Evolutionary conservation across 2,329 filamentous ascomycete genomes (phyloP), one percentile per base, ranked within the genome.

Genomic region (Diaporthe capsici): DNA sequence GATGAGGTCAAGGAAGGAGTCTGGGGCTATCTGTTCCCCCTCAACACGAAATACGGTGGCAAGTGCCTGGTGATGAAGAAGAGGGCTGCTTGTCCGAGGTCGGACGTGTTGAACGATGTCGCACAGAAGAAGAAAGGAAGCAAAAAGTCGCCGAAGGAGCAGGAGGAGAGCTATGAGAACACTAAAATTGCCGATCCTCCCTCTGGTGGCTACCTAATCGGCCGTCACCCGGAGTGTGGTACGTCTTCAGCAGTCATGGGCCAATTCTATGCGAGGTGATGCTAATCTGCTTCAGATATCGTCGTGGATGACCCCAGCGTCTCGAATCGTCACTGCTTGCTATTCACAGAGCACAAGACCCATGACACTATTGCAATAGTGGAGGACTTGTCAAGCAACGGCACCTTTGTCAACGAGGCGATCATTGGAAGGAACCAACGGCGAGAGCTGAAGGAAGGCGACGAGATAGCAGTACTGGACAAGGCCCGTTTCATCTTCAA

Each of bases 321-420:
- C 58, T 98, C 96, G 25, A 98, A 98, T 82, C 91, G 96, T 5
- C 94, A 96, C 83, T 95, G 93, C 79, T 76, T 83, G 49, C 79
- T 87, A 68, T 84, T 84, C 73, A 79, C 81, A 6, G 81, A 83
- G 74, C 81, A 87, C 75, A 84, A 84, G 76, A 80, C 81, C 49
- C 81, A 84, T 31, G 84, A 86, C 53, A 82, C 88, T 78, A 89
- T 91, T 57, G 96, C 95, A 12, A 90, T 98, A 17, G 85, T 99
- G 7, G 96, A 99, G 83, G 97, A 99, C 83, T 86, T 98, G 28
- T 99, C 97, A 9, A 97, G 93, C 82, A 99, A 99, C 82, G 97
- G 97, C 70, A 99, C 97, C 0, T 99, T 96, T 82, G 93, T 99
- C 80, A 98, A 98, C 81, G 95, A 98, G 80, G 93, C 93, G 22